phyloP scores from a whole-genome alignment of 257 asterid species.

The Lantana camara region DNA sequence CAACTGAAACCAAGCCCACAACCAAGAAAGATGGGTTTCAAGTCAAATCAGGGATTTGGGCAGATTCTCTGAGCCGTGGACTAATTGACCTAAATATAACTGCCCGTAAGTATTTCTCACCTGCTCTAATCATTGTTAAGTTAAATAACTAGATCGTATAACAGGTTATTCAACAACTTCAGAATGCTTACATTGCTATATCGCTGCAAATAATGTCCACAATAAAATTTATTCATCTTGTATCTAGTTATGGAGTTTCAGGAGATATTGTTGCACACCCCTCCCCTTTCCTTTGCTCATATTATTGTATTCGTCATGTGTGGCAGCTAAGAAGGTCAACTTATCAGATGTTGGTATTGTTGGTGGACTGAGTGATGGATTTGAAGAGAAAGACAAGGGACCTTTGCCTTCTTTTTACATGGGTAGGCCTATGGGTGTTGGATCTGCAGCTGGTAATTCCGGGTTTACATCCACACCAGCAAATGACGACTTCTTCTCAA shows the following conservation, averaged over 20 bases:
- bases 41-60: conserved; percentile 96
- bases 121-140: conserved; percentile 7
- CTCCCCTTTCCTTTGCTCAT: conserved; percentile 15
- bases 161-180: not conserved
- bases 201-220: not conserved
- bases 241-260: not conserved
- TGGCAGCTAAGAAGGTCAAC: conserved; percentile 83
- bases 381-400: conserved; percentile 67
- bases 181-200: not conserved
- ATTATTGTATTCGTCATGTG: conserved; percentile 15
- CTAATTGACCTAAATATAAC: conserved; percentile 80
- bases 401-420: conserved; percentile 54
- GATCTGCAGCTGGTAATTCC: conserved; percentile 55
- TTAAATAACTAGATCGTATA: not conserved
- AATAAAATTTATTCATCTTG: not conserved
- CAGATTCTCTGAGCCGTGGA: conserved; percentile 97
- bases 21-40: conserved; percentile 68
- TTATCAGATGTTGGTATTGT: conserved; percentile 81
- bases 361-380: conserved; percentile 63
- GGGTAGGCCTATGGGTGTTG: conserved; percentile 71
- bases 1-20: conserved; percentile 39
- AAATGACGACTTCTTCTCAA: conserved; percentile 69
- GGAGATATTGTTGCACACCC: conserved; percentile 1
- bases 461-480: conserved; percentile 47
- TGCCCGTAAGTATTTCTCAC: conserved; percentile 70